Base-by-base conservation (phyloP, 2,329 filamentous ascomycete genomes). In the Cercospora janseana region DNA sequence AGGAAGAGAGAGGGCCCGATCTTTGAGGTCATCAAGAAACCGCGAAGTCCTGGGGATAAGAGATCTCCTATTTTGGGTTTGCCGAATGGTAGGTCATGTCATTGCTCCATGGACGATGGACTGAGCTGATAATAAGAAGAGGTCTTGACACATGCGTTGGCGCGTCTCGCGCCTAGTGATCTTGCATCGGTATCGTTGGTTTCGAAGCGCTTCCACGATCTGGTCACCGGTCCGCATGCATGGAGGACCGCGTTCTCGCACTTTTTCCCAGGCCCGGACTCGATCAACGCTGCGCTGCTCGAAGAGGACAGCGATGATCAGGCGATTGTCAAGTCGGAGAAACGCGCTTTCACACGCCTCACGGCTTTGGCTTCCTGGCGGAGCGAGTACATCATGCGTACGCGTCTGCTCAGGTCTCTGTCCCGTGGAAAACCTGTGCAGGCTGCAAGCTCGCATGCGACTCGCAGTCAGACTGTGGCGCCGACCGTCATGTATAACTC, bases 231-330 rank as follows among this genome's bases (percentile, higher is more conserved):
- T 1, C 88, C 91, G 12, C 89, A 96, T 71, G 90, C 90, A 6
- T 97, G 92, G 92, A 83, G 89, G 56, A 87, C 90, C 66, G 92
- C 91, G 4, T 97, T 97, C 66, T 80, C 88, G 60, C 88, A 91
- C 55, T 92, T 85, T 71, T 98, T 97, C 61, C 88, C 88, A 0
- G 90, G 87, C 1, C 81, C 86, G 18, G 80, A 85, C 63, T 77
- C 77, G 4, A 64, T 83, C 38, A 67, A 70, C 52, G 62, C 67
- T 55, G 55, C 60, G 4, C 54, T 65, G 31, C 65, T 71, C 49
- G 62, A 70, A 1, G 72, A 72, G 60, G 73, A 76, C 16, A 69
- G 74, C 18, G 72, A 80, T 70, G 37, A 69, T 71, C 46, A 82
- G 81, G 62, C 69, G 68, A 67, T 71, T 15, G 73, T 90, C 35